Conservation (phyloP, 495 filamentous ascomycete genomes). For the Penicillium longicatenatum region DNA sequence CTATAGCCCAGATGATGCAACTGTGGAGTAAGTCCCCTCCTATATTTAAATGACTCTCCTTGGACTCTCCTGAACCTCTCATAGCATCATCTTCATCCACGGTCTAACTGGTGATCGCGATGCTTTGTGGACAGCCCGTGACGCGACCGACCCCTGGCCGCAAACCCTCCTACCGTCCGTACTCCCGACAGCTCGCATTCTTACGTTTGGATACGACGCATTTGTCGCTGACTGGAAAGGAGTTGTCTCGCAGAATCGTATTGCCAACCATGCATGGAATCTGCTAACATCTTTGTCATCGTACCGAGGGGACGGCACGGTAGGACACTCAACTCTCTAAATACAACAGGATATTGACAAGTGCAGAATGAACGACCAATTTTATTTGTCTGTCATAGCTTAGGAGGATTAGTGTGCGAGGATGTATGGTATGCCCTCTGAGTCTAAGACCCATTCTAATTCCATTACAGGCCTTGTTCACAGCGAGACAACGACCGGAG, state of each 20-base stretch:
- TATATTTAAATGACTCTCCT: no score
- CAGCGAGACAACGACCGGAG: background rate
- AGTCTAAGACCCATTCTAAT: background rate
- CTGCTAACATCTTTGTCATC: background rate
- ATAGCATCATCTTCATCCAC: constrained; percentile 25
- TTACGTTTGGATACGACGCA: constrained; percentile 36
- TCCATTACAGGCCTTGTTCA: background rate
- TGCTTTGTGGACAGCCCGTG: constrained; percentile 30
- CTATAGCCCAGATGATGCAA: background rate
- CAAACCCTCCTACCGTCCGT: constrained; percentile 21
- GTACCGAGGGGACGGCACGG: background rate
- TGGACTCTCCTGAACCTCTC: no score
- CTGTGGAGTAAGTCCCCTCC: background rate
- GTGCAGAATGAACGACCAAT: constrained; percentile 7
- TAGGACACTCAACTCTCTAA: background rate
- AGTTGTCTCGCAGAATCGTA: background rate
- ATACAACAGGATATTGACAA: background rate
- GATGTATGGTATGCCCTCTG: constrained; percentile 2
- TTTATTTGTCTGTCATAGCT: constrained; percentile 19
- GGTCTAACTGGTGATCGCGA: constrained; percentile 34
- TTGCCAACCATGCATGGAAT: constrained; percentile 3
- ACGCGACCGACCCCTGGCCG: constrained; percentile 25
- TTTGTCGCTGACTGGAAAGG: constrained; percentile 9
- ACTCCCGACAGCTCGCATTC: constrained; percentile 25
- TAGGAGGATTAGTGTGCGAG: constrained; percentile 20